Percentiles rank a stretch among this genome's conserved stretches.
Evolutionary conservation across 176 grass and related monocot species (phyloP).

Genomic region (Aegilops speltoides): DNA sequence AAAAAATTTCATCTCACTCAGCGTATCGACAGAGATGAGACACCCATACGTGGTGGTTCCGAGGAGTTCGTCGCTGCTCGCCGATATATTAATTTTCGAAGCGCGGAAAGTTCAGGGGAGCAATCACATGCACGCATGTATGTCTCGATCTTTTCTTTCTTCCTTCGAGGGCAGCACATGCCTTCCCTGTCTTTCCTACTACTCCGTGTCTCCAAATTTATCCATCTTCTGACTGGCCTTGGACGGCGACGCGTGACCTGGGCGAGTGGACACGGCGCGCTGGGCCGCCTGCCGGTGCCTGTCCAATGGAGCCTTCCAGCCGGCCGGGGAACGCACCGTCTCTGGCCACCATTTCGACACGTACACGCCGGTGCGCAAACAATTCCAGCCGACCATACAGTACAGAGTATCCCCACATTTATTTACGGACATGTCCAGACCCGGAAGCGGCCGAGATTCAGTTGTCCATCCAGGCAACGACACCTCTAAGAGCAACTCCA

Average conservation of each 20-base stretch:
- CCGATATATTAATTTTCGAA: background rate
- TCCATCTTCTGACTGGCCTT: background rate
- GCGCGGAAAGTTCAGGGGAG: background rate
- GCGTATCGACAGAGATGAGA: too few relatives aligned
- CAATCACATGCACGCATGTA: background rate
- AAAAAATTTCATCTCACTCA: background rate
- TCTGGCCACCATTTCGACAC: background rate
- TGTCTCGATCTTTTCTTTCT: background rate
- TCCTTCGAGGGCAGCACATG: background rate
- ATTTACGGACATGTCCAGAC: too few relatives aligned
- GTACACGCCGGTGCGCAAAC: background rate
- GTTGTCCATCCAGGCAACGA: too few relatives aligned
- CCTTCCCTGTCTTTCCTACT: background rate
- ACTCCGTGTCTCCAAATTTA: background rate
- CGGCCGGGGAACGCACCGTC: background rate
- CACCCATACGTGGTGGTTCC: background rate
- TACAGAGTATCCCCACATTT: too few relatives aligned
- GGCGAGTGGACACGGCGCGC: conserved; percentile 3
- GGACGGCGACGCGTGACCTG: background rate
- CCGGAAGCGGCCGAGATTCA: too few relatives aligned
- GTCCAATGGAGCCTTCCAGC: background rate
- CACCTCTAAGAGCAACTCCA: too few relatives aligned
- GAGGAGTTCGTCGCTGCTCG: too few relatives aligned
- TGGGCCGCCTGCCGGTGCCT: background rate
- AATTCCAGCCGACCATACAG: background rate